These are phyloP conservation scores for Mikania micrantha DNA, from an alignment of 129 eudicot genomes.

Conservation along the genomic window DNA sequence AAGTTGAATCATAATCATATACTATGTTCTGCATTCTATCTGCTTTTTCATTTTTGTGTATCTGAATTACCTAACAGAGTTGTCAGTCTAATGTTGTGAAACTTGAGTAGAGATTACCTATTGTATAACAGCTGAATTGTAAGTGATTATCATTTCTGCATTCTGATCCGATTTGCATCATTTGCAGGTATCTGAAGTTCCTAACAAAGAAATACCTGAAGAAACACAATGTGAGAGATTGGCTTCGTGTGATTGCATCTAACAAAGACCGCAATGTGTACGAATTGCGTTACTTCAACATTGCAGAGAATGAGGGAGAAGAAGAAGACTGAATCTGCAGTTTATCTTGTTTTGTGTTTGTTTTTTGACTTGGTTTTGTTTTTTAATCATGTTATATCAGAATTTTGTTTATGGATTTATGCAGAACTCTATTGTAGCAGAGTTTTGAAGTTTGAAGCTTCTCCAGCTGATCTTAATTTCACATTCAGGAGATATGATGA, in stretches of 20 bases:
- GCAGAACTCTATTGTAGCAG: constrained; percentile 21
- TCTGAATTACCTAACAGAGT: too few species aligned
- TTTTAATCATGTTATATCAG: constrained; percentile 18
- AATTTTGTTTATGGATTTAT: neutral
- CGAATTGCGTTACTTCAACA: constrained; percentile 28
- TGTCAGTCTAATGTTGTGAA: neutral
- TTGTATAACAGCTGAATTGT: neutral
- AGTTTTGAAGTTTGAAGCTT: constrained; percentile 17
- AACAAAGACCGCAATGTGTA: constrained; percentile 35
- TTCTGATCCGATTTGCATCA: neutral
- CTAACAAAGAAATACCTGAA: constrained; percentile 33
- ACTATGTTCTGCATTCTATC: too few species aligned
- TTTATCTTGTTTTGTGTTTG: constrained; percentile 10
- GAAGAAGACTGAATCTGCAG: constrained; percentile 27
- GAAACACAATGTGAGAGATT: constrained; percentile 39
- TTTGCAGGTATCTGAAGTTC: constrained; percentile 30
- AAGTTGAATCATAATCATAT: too few species aligned
- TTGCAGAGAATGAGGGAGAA: constrained; percentile 36
- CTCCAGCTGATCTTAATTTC: constrained; percentile 2
- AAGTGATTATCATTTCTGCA: neutral
- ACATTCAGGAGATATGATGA: neutral
- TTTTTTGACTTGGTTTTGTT: neutral
- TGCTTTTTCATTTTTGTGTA: too few species aligned
- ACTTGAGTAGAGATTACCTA: neutral
- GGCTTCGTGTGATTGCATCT: constrained; percentile 36